A percentile compares a stretch with the other conserved stretches of the same genome.
Evolutionary conservation across 805 yeast genomes (phyloP).

Genomic region (Sugiyamaella chiloensis): DNA sequence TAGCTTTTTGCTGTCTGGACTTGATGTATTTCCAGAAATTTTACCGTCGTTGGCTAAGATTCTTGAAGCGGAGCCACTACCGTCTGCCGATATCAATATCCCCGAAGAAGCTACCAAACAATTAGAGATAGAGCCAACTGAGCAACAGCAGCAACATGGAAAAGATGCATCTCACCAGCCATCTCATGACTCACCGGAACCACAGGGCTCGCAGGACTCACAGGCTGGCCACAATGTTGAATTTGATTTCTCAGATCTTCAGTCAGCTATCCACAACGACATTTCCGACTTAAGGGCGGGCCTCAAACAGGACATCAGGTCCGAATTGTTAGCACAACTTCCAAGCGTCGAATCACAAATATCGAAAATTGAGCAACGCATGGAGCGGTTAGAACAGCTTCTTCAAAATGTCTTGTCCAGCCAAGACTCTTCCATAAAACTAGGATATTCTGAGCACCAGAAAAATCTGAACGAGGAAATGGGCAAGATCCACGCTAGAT

Average conservation of each 20-base stretch:
- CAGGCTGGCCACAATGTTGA: background rate
- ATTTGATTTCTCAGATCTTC: background rate
- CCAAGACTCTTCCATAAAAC: conserved; percentile 11
- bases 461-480: conserved; percentile 18
- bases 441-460: conserved; percentile 14
- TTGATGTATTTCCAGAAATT: conserved; percentile 17
- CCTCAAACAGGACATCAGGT: background rate
- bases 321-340: background rate
- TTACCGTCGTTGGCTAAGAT: background rate
- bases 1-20: conserved; percentile 18
- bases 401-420: conserved; percentile 10
- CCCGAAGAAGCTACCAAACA: background rate
- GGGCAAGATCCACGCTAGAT: conserved; percentile 15
- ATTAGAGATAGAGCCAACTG: background rate
- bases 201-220: background rate
- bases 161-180: background rate
- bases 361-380: conserved; percentile 15
- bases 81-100: background rate
- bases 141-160: background rate
- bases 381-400: conserved; percentile 16
- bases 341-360: background rate
- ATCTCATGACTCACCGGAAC: background rate
- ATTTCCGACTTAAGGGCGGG: background rate
- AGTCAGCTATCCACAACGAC: background rate
- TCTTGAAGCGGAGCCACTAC: background rate